These are phyloP conservation scores for Cutaneotrichosporon cavernicola DNA, from an alignment of 1,284 basidiomycete species.

Conservation along the genomic window DNA sequence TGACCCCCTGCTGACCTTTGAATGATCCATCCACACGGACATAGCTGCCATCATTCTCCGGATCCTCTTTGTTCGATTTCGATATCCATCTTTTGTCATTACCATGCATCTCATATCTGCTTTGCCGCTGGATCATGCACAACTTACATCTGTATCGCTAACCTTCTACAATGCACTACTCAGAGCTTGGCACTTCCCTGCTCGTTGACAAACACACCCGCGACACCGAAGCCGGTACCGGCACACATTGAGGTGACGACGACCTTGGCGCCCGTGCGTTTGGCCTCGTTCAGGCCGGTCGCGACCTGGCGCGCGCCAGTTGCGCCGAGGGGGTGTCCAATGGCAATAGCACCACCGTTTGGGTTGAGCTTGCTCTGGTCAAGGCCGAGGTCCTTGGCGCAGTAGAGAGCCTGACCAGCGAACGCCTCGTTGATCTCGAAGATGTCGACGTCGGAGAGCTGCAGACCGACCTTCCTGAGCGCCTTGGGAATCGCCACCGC, in stretches of 20 bases:
- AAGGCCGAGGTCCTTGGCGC: slow-evolving; percentile 67
- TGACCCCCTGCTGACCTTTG: too few species aligned
- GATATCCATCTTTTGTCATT: not conserved
- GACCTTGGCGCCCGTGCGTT: slow-evolving; percentile 70
- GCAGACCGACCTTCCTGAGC: slow-evolving; percentile 67
- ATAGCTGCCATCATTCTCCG: too few species aligned
- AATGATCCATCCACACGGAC: too few species aligned
- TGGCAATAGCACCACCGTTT: slow-evolving; percentile 75
- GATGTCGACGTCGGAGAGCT: slow-evolving; percentile 74
- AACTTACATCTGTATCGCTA: not conserved
- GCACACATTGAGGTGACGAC: slow-evolving; percentile 92
- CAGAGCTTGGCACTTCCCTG: slow-evolving; percentile 13
- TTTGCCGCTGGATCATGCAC: not conserved
- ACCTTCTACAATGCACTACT: not conserved
- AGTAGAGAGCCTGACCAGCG: slow-evolving; percentile 78
- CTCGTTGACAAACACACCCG: slow-evolving; percentile 24
- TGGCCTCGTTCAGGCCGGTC: slow-evolving; percentile 76
- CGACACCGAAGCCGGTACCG: slow-evolving; percentile 62
- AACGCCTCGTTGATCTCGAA: slow-evolving; percentile 86
- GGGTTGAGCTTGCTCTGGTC: slow-evolving; percentile 78
- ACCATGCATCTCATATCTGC: not conserved
- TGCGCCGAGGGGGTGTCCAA: slow-evolving; percentile 54
- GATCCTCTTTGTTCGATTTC: not conserved
- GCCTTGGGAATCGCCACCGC: slow-evolving; percentile 76
- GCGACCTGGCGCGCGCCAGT: slow-evolving; percentile 81